A percentile compares a stretch with the other conserved stretches of the same genome.
phyloP scores from a whole-genome alignment of 2,329 filamentous ascomycete species.

The Sporothrix variecibatus region DNA sequence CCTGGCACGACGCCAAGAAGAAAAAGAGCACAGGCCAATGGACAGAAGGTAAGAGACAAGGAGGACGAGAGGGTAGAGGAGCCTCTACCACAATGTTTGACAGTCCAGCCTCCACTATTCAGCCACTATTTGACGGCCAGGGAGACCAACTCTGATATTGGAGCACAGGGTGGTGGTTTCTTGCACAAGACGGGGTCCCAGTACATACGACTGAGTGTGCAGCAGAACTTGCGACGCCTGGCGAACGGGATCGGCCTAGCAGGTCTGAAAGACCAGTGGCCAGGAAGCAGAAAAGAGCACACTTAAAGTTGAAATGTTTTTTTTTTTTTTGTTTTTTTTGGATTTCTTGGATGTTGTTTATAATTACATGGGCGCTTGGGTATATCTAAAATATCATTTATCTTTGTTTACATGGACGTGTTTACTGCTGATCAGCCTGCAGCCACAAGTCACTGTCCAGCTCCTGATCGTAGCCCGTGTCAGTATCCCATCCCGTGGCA shows the following conservation, averaged over 20 bases:
- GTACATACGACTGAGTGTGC: constrained; percentile 36
- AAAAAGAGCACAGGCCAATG: not conserved
- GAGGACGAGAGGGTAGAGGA: not conserved
- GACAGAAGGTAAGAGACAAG: not conserved
- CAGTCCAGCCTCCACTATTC: constrained; percentile 38
- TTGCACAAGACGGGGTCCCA: constrained; percentile 34
- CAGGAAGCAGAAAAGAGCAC: constrained; percentile 16
- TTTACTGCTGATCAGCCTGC: not conserved
- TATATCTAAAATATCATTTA: not conserved
- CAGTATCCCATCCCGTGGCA: not conserved
- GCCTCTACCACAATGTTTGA: constrained; percentile 33
- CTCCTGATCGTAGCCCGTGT: not conserved
- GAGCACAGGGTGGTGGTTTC: constrained; percentile 36
- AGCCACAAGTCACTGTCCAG: constrained; percentile 10
- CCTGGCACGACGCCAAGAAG: not conserved
- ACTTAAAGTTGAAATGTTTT: no score
- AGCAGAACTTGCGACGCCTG: constrained; percentile 35
- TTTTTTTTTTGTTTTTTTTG: not conserved
- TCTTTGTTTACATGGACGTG: not conserved
- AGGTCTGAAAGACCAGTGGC: constrained; percentile 35
- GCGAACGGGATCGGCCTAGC: constrained; percentile 28
- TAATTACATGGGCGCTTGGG: not conserved
- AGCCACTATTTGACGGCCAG: constrained; percentile 35
- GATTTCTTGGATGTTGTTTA: not conserved
- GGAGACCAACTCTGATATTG: constrained; percentile 36